Evolutionary conservation across 2,329 filamentous ascomycete genomes (phyloP), one percentile per base, ranked within the genome.

Genomic region (Phaeophleospora eucalypticola): DNA sequence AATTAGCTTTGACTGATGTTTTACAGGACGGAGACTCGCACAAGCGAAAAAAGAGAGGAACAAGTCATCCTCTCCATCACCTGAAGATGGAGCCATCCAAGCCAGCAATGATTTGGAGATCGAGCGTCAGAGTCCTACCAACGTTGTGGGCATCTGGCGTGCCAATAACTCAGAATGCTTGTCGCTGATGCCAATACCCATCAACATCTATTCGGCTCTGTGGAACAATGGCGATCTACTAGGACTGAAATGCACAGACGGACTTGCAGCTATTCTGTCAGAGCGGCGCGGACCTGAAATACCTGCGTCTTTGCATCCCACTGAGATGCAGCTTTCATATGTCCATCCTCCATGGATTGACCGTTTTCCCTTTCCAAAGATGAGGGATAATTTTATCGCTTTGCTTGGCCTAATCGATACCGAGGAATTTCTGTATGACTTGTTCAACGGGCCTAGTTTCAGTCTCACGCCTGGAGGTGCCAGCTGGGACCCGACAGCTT

Each of bases 311-410:
- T 48, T 71, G 14, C 64, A 51, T n/a, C 68, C 69, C 4, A 70
- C 66, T 10, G 43, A 52, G 6, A 45, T 63, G 8, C 68, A 72
- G 44, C 55, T 62, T 6, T 56, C 53, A 2, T 59, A 60, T 3
- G 53, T 65, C 16, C 68, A 72, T 51, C 62, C 62, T 17, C 57
- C 59, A 0, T 72, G 68, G 66, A 63, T 71, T 37, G 69, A 72
- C 47, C 60, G 67, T n/a, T 65, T 71, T 21, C 68, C 68, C 0
- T 70, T 71, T 40, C 68, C 67, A 4, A 59, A 58, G 19, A 63
- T 71, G 59, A 54, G 70, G n/a, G 65, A 71, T 40, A 65, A 62
- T 39, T 46, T 71, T 37, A 71, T 72, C 33, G n/a, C 17, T n/a
- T 15, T 48, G n/a, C 10, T 38, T 8, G 49, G 44, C 12, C 34